Base-by-base conservation (phyloP, 1,284 basidiomycete genomes). In the Pascua sp. region DNA sequence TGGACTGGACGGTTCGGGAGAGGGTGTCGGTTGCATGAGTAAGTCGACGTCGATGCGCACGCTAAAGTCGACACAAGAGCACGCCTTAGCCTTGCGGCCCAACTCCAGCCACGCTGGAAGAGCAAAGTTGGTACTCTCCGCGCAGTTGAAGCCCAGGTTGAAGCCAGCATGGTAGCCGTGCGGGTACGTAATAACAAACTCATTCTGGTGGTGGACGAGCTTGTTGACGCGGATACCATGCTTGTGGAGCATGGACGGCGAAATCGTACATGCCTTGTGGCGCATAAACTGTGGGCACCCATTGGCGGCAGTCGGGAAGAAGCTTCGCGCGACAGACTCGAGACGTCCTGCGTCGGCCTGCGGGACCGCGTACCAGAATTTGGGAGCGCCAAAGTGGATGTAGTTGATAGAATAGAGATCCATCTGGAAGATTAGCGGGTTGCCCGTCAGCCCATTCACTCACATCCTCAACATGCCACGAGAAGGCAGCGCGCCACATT, bases 401-500 rank as follows among this genome's bases (percentile, higher is more conserved):
- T 96, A 98, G 77, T 98, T 98, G 80, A 98, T 98, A 55, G 91
- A 95, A 78, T 95, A 96, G 4, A 98, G 82, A 72, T 98, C 95
- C 90, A 92, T 92, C 73, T 92, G 57, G 15, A 32, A 24, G 17
- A 45, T 47, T 42, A 48, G 56, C 46, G 36, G 49, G 52, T 32
- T 7, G 24, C 24, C 24, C 37, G 36, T 36, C 17, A 5, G 2
- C 4, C 12, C 38, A 24, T 69, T 66, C 36, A 57, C 74, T 70
- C 66, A 80, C 80, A 63, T 84, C 84, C 68, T 98, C 95, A 48
- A 98, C 95, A 68, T 98, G 95, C 96, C 96, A 99, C 0, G 95
- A 92, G 76, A 98, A 96, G 0, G 92, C 94, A 13, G 96, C 95
- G 52, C 92, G 83, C 95, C 95, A 99, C 92, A 97, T 97, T 64